Evolutionary conservation across 2,329 filamentous ascomycete genomes (phyloP).

Genomic region (Hyphodiscus sp.): DNA sequence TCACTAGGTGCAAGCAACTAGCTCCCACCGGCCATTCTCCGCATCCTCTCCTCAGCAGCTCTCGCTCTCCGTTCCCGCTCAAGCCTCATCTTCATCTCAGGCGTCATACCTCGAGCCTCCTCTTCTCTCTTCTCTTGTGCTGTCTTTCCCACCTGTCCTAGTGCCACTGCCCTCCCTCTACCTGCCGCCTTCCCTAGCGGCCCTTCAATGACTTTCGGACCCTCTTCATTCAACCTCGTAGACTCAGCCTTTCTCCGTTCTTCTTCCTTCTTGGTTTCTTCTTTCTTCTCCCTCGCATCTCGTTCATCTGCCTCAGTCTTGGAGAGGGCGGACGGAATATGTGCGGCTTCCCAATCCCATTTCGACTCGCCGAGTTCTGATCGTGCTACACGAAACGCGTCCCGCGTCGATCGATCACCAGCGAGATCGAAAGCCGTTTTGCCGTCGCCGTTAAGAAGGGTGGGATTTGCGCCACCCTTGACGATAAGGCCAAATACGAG

Average conservation of each 20-base stretch:
- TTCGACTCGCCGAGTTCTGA: conserved; percentile 68
- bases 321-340: conserved; percentile 65
- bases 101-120: conserved; percentile 75
- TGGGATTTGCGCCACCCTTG: conserved; percentile 71
- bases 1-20: not conserved
- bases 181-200: conserved; percentile 33
- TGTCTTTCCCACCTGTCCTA: conserved; percentile 62
- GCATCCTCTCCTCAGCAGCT: conserved; percentile 83
- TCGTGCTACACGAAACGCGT: conserved; percentile 86
- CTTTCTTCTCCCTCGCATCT: conserved; percentile 62
- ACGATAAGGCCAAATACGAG: conserved; percentile 71
- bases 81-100: conserved; percentile 76
- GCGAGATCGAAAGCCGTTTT: conserved; percentile 82
- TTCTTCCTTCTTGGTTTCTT: conserved; percentile 61
- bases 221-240: conserved; percentile 63
- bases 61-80: conserved; percentile 86
- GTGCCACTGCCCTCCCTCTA: conserved; percentile 43
- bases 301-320: conserved; percentile 65
- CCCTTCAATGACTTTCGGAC: conserved; percentile 45
- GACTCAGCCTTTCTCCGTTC: conserved; percentile 68
- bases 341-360: conserved; percentile 74
- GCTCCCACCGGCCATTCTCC: conserved; percentile 24
- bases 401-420: conserved; percentile 77
- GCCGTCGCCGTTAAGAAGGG: conserved; percentile 63
- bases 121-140: conserved; percentile 77